phyloP scores from a whole-genome alignment of 2,329 filamentous ascomycete genomes.

The Penicillium psychrosexuale region DNA sequence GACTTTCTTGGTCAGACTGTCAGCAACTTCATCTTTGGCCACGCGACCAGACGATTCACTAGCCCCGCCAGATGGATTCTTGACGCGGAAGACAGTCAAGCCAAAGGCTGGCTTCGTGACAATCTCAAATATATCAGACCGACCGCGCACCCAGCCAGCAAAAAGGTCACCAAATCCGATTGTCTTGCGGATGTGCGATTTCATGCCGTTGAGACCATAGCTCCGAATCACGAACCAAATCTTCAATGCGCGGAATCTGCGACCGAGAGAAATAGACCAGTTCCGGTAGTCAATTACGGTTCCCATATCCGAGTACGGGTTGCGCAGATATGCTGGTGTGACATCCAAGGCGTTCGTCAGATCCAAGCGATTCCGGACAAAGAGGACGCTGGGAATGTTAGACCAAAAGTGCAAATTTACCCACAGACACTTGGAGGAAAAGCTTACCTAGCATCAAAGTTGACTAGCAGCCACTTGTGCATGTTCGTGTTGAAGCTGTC shows the following conservation, averaged over 20 bases:
- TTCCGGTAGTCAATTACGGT: constrained; percentile 93
- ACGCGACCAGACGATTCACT: constrained; percentile 18
- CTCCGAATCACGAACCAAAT: constrained; percentile 90
- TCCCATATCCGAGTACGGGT: constrained; percentile 74
- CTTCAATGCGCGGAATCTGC: constrained; percentile 84
- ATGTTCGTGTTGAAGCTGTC: constrained; percentile 94
- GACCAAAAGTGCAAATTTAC: not conserved
- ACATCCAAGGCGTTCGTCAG: constrained; percentile 78
- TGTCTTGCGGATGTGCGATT: constrained; percentile 67
- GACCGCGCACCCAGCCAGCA: constrained; percentile 54
- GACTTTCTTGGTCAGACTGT: constrained; percentile 68
- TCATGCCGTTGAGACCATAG: constrained; percentile 75
- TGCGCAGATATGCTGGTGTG: constrained; percentile 76
- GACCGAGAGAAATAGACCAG: constrained; percentile 92
- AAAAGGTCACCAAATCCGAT: constrained; percentile 70
- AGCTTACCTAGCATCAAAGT: constrained; percentile 68
- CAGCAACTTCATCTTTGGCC: constrained; percentile 54
- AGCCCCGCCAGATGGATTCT: constrained; percentile 35
- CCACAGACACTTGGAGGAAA: not conserved
- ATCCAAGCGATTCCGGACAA: constrained; percentile 69
- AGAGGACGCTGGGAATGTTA: constrained; percentile 61
- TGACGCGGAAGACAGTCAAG: constrained; percentile 71
- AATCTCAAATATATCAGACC: constrained; percentile 71
- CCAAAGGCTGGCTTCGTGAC: constrained; percentile 73
- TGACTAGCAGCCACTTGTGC: constrained; percentile 95